Evolutionary conservation across 768 basidiomycete species (phyloP).

Genomic region (Suillus paluster): DNA sequence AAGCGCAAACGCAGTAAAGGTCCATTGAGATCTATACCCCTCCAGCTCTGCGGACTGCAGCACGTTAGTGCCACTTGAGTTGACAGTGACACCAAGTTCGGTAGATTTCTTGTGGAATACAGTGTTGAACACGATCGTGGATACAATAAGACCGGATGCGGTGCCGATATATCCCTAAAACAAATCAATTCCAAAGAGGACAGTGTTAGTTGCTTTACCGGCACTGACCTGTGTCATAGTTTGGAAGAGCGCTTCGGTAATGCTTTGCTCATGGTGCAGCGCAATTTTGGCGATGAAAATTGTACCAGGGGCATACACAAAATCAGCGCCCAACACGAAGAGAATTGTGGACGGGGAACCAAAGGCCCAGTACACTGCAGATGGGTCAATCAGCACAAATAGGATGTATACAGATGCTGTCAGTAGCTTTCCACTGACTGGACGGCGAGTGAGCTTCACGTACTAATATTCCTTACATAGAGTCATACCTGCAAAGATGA

Average conservation of each 20-base stretch:
- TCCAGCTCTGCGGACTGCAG: slow-evolving; percentile 44
- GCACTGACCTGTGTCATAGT: too few relatives aligned
- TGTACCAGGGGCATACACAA: slow-evolving; percentile 74
- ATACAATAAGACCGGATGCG: slow-evolving; percentile 69
- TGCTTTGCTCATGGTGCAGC: slow-evolving; percentile 70
- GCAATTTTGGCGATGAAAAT: slow-evolving; percentile 75
- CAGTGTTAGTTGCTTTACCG: neutral
- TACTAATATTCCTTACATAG: slow-evolving; percentile 9
- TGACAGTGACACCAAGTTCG: slow-evolving; percentile 35
- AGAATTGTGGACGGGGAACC: slow-evolving; percentile 71
- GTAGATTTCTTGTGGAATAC: slow-evolving; percentile 42
- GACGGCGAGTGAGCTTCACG: slow-evolving; percentile 6
- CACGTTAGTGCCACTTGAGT: slow-evolving; percentile 32
- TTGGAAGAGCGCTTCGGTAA: too few relatives aligned
- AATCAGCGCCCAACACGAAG: slow-evolving; percentile 77
- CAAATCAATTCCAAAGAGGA: neutral
- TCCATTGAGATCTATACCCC: slow-evolving; percentile 71
- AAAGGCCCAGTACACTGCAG: slow-evolving; percentile 70
- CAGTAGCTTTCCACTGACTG: slow-evolving; percentile 58
- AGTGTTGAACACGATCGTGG: slow-evolving; percentile 71
- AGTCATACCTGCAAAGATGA: too few relatives aligned
- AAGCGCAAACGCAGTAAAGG: slow-evolving; percentile 61
- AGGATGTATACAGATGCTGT: slow-evolving; percentile 63
- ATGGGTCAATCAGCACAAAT: slow-evolving; percentile 67
- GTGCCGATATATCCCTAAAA: slow-evolving; percentile 57